Evolutionary conservation across 225 moss, liverwort and hornwort species (phyloP).

Genomic region (Sphagnum tenellum): DNA sequence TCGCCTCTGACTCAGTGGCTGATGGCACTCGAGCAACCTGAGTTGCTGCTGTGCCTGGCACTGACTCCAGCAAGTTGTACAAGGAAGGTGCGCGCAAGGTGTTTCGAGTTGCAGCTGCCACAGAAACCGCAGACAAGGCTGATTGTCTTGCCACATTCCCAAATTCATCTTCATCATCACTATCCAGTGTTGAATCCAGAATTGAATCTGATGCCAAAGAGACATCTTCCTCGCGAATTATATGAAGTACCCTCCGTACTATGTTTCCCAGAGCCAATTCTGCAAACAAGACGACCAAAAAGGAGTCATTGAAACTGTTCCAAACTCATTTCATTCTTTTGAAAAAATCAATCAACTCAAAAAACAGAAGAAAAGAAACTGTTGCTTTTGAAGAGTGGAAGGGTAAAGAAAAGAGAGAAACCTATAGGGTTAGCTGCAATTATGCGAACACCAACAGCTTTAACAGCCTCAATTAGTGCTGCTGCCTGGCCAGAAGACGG

Average conservation of each 20-base stretch:
- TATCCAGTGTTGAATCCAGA: conserved; percentile 50
- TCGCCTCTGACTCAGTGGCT: conserved; percentile 62
- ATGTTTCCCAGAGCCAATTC: conserved; percentile 94
- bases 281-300: conserved; percentile 14
- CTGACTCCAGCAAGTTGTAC: conserved; percentile 84
- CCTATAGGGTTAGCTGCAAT: conserved; percentile 96
- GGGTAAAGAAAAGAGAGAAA: conserved; percentile 14
- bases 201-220: conserved; percentile 60
- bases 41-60: conserved; percentile 55
- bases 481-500: conserved; percentile 65
- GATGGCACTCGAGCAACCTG: conserved; percentile 53
- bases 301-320: too few species aligned
- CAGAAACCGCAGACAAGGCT: conserved; percentile 58
- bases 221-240: conserved; percentile 94
- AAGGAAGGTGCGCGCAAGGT: conserved; percentile 79
- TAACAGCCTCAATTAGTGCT: conserved; percentile 70
- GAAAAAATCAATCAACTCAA: too few species aligned
- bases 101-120: conserved; percentile 93
- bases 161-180: conserved; percentile 68
- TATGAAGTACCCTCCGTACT: conserved; percentile 80
- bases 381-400: too few species aligned
- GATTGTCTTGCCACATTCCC: conserved; percentile 33
- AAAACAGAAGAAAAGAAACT: too few species aligned
- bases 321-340: too few species aligned
- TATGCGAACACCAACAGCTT: conserved; percentile 82